phyloP scores from a whole-genome alignment of 1,284 basidiomycete species.

The Cryptococcus neoformans region DNA sequence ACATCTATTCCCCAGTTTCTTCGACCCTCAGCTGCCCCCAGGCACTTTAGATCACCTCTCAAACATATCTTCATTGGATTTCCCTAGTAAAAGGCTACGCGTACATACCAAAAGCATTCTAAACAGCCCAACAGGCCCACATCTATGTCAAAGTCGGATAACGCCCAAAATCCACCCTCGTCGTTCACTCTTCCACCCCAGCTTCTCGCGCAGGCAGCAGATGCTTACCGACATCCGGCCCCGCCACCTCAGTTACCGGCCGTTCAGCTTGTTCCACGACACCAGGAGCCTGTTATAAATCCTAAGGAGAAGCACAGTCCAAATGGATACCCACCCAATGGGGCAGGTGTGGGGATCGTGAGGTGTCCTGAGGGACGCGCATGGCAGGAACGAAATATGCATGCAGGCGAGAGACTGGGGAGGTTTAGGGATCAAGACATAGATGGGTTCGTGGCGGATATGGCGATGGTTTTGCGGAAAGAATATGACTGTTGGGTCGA shows the following conservation, averaged over 20 bases:
- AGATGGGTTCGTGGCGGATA: constrained; percentile 41
- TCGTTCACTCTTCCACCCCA: constrained; percentile 19
- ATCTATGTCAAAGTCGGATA: too few relatives aligned
- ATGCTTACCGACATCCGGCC: constrained; percentile 39
- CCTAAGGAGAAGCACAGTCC: constrained; percentile 2
- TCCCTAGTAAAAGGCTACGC: too few relatives aligned
- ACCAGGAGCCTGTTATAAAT: constrained; percentile 31
- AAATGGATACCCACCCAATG: constrained; percentile 7
- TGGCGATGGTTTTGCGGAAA: constrained; percentile 40
- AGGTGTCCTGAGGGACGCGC: constrained; percentile 22
- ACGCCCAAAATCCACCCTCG: constrained; percentile 3
- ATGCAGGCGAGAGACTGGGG: constrained; percentile 28
- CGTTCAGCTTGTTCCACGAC: constrained; percentile 33
- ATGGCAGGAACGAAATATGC: constrained; percentile 35
- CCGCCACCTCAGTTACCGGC: constrained; percentile 42
- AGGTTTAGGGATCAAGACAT: constrained; percentile 39
- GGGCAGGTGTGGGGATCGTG: constrained; percentile 13
- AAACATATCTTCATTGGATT: background rate
- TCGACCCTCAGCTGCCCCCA: background rate
- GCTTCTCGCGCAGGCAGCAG: constrained; percentile 31
- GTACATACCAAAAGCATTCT: too few relatives aligned
- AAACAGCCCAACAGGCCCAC: too few relatives aligned
- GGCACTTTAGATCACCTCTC: background rate
- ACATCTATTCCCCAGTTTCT: background rate
- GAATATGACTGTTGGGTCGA: constrained; percentile 51